phyloP scores from a whole-genome alignment of 2,329 filamentous ascomycete genomes.

The Fusarium sp. region DNA sequence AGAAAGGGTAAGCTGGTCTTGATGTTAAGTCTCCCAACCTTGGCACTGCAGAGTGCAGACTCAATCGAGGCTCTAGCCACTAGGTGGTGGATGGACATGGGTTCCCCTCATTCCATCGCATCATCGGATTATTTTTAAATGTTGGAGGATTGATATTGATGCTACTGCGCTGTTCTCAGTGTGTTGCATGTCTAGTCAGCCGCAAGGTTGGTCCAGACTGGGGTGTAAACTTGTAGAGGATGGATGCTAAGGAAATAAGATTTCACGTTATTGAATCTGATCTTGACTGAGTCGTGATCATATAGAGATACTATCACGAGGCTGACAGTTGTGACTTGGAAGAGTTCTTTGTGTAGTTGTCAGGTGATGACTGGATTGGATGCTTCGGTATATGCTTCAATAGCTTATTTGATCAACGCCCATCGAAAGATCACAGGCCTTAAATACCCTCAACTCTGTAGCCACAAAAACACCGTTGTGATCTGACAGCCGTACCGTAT shows the following conservation, averaged over 20 bases:
- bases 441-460: constrained; percentile 1
- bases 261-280: neutral
- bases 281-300: neutral
- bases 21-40: constrained; percentile 2
- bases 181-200: constrained; percentile 26
- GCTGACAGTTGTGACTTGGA: neutral
- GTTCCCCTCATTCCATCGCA: constrained; percentile 31
- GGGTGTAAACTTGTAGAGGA: constrained; percentile 3
- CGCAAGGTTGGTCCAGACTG: constrained; percentile 1
- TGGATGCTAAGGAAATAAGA: constrained; percentile 9
- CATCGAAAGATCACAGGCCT: neutral
- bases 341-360: constrained; percentile 8
- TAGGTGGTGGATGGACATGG: constrained; percentile 15
- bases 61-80: constrained; percentile 29
- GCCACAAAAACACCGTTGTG: constrained; percentile 5
- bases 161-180: neutral
- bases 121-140: constrained; percentile 14
- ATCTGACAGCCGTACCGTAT: constrained; percentile 1
- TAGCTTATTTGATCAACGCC: neutral
- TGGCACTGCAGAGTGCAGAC: constrained; percentile 29
- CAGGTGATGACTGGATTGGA: constrained; percentile 10
- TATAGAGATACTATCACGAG: constrained; percentile 8
- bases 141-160: neutral
- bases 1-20: constrained; percentile 22
- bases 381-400: constrained; percentile 6